phyloP scores from a whole-genome alignment of 352 stramenopile species.

The Pythium volutum region DNA sequence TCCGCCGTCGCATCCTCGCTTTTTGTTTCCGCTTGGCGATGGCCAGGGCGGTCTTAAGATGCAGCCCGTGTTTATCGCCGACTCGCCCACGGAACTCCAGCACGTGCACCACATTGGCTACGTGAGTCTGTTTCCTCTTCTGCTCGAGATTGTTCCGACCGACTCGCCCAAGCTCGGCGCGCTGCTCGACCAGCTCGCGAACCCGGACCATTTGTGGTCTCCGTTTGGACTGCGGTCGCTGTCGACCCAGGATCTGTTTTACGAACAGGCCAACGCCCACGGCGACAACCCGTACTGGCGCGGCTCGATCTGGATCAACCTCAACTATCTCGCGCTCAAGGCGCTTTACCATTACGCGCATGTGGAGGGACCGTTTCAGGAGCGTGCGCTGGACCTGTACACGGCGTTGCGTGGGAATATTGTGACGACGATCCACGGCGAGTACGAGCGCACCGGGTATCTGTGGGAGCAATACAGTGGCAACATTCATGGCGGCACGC shows the following conservation, averaged over 20 bases:
- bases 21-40: constrained; percentile 78
- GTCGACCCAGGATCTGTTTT: constrained; percentile 81
- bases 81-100: constrained; percentile 49
- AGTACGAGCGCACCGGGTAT: constrained; percentile 88
- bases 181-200: constrained; percentile 54
- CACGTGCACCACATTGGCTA: constrained; percentile 86
- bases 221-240: constrained; percentile 85
- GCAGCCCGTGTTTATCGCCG: constrained; percentile 66
- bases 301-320: constrained; percentile 93
- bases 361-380: constrained; percentile 40
- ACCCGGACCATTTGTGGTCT: constrained; percentile 70
- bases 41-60: constrained; percentile 70
- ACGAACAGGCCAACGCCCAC: constrained; percentile 86
- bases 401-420: constrained; percentile 53
- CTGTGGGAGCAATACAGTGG: constrained; percentile 95
- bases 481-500: constrained; percentile 34
- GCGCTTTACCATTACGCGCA: constrained; percentile 79
- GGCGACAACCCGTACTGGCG: constrained; percentile 92
- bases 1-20: constrained; percentile 56
- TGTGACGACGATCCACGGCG: constrained; percentile 55
- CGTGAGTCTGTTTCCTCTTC: constrained; percentile 84
- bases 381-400: constrained; percentile 45
- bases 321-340: constrained; percentile 91
- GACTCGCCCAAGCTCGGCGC: constrained; percentile 64
- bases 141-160: constrained; percentile 65